A percentile compares a stretch with the other conserved stretches of the same genome.
These are phyloP conservation scores for Xylaria palmicola DNA, from an alignment of 495 filamentous ascomycete genomes.

Conservation along the genomic window DNA sequence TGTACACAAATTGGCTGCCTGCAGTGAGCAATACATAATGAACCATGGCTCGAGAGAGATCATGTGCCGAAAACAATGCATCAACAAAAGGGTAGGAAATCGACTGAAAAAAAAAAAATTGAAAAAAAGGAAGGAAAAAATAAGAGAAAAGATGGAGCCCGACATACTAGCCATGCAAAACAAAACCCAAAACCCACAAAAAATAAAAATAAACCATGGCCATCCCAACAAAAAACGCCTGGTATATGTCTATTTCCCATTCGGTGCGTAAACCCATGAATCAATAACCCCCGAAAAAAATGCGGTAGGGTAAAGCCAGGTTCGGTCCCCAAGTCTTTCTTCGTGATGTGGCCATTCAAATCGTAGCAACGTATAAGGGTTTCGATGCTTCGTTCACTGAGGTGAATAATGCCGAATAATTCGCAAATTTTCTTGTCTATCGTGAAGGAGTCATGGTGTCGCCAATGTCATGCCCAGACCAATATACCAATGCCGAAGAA, in stretches of 20 bases:
- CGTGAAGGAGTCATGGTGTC: background rate
- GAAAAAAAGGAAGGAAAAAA: background rate
- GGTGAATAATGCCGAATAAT: conserved; percentile 2
- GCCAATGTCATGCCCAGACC: background rate
- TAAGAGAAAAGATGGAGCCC: background rate
- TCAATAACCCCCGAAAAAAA: conserved; percentile 11
- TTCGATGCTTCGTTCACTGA: conserved; percentile 4
- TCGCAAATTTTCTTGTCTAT: conserved; percentile 6
- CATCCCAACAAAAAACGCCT: conserved; percentile 13
- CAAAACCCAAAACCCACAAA: background rate
- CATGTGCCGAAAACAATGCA: background rate
- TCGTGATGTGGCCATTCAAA: conserved; percentile 5
- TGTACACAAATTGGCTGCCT: conserved; percentile 13
- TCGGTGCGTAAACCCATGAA: conserved; percentile 10
- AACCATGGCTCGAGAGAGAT: background rate
- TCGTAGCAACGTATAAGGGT: conserved; percentile 9
- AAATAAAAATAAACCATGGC: no score
- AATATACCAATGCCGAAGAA: conserved; percentile 1
- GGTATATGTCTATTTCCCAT: conserved; percentile 14
- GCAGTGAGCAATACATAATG: background rate
- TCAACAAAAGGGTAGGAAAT: background rate
- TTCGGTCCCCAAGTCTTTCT: conserved; percentile 1
- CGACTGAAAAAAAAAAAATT: no score
- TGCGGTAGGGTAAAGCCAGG: conserved; percentile 4
- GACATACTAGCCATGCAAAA: conserved; percentile 11